Conservation (phyloP, 2,329 filamentous ascomycete species). For the Beauveria pseudobassiana region DNA sequence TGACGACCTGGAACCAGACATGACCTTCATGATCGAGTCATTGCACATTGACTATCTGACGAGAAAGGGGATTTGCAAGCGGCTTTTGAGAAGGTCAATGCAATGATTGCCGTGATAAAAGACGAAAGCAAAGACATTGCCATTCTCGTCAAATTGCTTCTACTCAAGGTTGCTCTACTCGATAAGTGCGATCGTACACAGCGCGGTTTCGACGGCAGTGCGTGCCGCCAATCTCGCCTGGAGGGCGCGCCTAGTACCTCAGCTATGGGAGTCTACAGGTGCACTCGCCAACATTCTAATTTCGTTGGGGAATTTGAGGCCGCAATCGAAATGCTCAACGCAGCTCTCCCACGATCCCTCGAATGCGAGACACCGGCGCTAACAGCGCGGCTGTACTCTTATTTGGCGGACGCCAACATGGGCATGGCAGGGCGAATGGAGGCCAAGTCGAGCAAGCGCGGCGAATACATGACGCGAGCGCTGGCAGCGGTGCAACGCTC, state of each 20-base stretch:
- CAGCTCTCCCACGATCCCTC: slow-evolving; percentile 67
- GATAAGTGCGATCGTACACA: slow-evolving; percentile 61
- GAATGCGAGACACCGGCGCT: slow-evolving; percentile 60
- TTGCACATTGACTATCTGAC: slow-evolving; percentile 45
- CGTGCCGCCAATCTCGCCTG: slow-evolving; percentile 68
- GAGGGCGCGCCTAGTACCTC: slow-evolving; percentile 58
- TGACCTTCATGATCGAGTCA: slow-evolving; percentile 42
- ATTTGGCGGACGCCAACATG: slow-evolving; percentile 71
- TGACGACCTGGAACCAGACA: slow-evolving; percentile 45
- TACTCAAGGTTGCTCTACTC: slow-evolving; percentile 65
- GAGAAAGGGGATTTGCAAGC: slow-evolving; percentile 38
- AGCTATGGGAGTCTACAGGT: slow-evolving; percentile 66
- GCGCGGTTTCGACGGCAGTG: slow-evolving; percentile 67
- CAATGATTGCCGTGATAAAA: slow-evolving; percentile 32
- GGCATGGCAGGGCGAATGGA: slow-evolving; percentile 58
- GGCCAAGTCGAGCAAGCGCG: slow-evolving; percentile 35
- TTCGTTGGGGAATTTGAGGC: slow-evolving; percentile 63
- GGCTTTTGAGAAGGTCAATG: slow-evolving; percentile 42
- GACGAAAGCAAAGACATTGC: slow-evolving; percentile 48
- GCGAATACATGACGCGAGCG: slow-evolving; percentile 51
- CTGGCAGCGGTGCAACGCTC: slow-evolving; percentile 55
- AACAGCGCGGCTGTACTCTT: slow-evolving; percentile 58
- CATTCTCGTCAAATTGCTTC: slow-evolving; percentile 62
- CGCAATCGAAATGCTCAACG: slow-evolving; percentile 55
- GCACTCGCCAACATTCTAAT: slow-evolving; percentile 62